Percentiles rank a stretch among this genome's conserved stretches.
phyloP scores from a whole-genome alignment of 768 basidiomycete genomes.

The Phanerodontia chrysosporium region DNA sequence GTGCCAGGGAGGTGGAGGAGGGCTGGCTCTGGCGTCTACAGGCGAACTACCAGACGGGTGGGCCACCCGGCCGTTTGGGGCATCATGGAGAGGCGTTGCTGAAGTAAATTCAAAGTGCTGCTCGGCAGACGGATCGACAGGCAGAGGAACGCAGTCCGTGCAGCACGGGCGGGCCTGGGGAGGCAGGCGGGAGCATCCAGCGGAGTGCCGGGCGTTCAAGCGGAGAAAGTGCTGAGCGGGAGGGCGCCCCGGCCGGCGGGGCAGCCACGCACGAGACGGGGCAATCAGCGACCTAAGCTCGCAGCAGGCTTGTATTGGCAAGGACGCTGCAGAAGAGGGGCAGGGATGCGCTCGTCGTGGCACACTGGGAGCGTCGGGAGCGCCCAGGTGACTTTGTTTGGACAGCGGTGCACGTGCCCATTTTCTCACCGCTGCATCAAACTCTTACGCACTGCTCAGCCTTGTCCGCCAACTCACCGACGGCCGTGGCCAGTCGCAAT shows the following conservation, averaged over 20 bases:
- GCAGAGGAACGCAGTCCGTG: too few species aligned
- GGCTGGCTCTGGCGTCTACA: background rate
- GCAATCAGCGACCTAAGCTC: background rate
- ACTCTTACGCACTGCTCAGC: slow-evolving; percentile 13
- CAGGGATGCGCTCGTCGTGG: background rate
- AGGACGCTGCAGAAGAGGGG: background rate
- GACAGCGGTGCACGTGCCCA: slow-evolving; percentile 8
- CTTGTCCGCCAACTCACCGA: slow-evolving; percentile 10
- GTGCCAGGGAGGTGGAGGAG: background rate
- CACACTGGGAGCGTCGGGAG: background rate
- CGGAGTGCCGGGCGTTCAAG: background rate
- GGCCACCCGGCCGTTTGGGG: too few species aligned
- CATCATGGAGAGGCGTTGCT: too few species aligned
- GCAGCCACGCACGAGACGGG: too few species aligned
- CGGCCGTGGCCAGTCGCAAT: background rate
- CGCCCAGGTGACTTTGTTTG: background rate
- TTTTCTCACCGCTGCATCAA: slow-evolving; percentile 11
- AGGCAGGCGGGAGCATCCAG: background rate
- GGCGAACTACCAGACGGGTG: background rate
- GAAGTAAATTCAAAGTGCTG: too few species aligned
- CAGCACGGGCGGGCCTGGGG: too few species aligned
- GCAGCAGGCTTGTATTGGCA: background rate
- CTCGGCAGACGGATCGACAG: too few species aligned
- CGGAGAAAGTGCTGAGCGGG: background rate
- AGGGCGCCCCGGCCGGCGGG: too few species aligned